phyloP scores from a whole-genome alignment of 2,329 filamentous ascomycete species.

The Alternaria metachromatica region DNA sequence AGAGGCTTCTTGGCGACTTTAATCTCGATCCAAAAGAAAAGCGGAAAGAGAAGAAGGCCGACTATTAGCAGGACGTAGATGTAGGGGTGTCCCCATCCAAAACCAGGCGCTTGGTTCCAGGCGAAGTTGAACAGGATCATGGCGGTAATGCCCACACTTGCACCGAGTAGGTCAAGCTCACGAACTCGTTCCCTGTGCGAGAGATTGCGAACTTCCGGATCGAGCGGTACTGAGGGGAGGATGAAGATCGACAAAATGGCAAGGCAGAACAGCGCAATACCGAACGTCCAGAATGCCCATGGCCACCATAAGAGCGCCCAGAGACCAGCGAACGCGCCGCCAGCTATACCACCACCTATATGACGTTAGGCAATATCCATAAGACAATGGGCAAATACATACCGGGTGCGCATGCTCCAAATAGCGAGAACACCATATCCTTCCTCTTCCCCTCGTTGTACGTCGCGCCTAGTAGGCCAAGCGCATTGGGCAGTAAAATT shows the following conservation, averaged over 20 bases:
- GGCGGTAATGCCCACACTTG: constrained; percentile 59
- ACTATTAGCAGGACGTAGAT: constrained; percentile 65
- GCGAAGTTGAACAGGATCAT: constrained; percentile 69
- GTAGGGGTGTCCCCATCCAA: constrained; percentile 64
- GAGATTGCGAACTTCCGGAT: constrained; percentile 17
- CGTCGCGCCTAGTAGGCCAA: constrained; percentile 66
- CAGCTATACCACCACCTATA: constrained; percentile 49
- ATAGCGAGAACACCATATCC: constrained; percentile 64
- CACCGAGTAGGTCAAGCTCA: constrained; percentile 55
- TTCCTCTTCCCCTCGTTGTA: constrained; percentile 66
- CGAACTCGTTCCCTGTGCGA: constrained; percentile 30
- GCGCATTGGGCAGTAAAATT: constrained; percentile 67
- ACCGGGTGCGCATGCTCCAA: constrained; percentile 58
- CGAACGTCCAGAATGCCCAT: constrained; percentile 58
- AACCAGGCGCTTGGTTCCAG: constrained; percentile 69
- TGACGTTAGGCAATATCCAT: background rate
- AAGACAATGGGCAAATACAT: background rate
- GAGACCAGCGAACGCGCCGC: constrained; percentile 50
- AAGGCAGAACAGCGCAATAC: constrained; percentile 49
- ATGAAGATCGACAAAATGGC: constrained; percentile 48
- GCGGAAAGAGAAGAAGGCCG: constrained; percentile 60
- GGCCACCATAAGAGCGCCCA: constrained; percentile 60
- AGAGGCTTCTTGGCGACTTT: constrained; percentile 59
- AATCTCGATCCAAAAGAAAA: constrained; percentile 63
- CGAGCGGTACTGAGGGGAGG: constrained; percentile 47